Conservation (phyloP, 2,329 filamentous ascomycete species). For the Verticillium isaacii region DNA sequence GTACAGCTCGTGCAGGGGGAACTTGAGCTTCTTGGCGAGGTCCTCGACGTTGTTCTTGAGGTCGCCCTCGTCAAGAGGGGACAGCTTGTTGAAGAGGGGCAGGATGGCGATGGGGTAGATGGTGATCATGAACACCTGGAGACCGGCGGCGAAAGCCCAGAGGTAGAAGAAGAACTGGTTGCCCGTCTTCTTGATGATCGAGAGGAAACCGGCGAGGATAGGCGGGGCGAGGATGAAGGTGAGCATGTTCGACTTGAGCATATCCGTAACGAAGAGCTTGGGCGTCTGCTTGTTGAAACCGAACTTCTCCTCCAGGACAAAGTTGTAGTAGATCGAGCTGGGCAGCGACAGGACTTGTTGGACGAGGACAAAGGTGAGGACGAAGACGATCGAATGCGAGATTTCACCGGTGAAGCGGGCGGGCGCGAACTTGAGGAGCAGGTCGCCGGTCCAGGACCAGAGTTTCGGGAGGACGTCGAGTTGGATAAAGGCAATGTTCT, state of each 20-base stretch:
- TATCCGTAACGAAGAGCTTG: constrained; percentile 80
- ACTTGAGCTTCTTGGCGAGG: constrained; percentile 77
- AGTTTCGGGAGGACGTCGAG: constrained; percentile 87
- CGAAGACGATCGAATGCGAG: constrained; percentile 85
- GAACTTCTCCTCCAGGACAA: constrained; percentile 93
- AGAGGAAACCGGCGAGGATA: constrained; percentile 84
- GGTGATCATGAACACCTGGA: constrained; percentile 93
- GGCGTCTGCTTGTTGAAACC: constrained; percentile 99
- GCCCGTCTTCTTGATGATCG: constrained; percentile 91
- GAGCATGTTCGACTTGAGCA: constrained; percentile 85
- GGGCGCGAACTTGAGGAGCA: constrained; percentile 71
- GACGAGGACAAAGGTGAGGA: constrained; percentile 79
- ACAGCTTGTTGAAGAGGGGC: constrained; percentile 97
- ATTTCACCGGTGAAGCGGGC: constrained; percentile 85
- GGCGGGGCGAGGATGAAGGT: constrained; percentile 77
- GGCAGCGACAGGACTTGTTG: constrained; percentile 78
- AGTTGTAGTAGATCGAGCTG: constrained; percentile 84
- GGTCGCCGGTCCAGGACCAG: constrained; percentile 75
- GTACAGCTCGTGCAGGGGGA: constrained; percentile 87
- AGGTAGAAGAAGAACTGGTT: constrained; percentile 97
- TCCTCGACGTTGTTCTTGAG: constrained; percentile 86
- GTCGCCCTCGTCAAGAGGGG: constrained; percentile 79
- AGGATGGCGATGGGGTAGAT: constrained; percentile 93
- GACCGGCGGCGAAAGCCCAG: constrained; percentile 83
- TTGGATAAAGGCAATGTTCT: constrained; percentile 85